A percentile compares a stretch with the other conserved stretches of the same genome.
Conservation (phyloP, 352 stramenopile species). For the Pythium vanterpoolii region DNA sequence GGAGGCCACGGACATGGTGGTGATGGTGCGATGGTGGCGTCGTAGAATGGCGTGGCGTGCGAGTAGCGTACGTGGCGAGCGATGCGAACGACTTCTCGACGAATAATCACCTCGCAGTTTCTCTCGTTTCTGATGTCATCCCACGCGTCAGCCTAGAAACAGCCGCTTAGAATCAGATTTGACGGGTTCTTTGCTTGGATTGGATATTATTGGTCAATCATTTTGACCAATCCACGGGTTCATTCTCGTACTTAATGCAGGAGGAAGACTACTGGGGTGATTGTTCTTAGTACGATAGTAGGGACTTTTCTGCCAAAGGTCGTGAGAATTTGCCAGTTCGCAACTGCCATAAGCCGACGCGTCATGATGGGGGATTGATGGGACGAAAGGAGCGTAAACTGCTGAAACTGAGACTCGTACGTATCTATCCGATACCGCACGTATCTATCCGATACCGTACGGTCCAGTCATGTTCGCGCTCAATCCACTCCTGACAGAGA, state of each 20-base stretch:
- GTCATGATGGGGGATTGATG: constrained; percentile 6
- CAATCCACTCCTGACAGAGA: too few relatives aligned
- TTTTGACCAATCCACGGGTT: constrained; percentile 3
- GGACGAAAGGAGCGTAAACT: background rate
- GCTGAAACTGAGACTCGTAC: background rate
- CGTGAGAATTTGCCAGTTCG: background rate
- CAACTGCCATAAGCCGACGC: background rate
- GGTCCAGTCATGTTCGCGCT: background rate
- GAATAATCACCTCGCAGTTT: too few relatives aligned
- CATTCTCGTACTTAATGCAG: too few relatives aligned
- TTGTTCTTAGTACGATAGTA: background rate
- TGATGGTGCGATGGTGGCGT: background rate
- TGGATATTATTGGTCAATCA: background rate
- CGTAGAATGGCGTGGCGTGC: background rate
- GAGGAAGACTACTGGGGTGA: background rate
- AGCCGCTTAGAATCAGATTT: background rate
- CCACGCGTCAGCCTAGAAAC: constrained; percentile 21
- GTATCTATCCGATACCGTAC: background rate
- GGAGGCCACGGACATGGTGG: background rate
- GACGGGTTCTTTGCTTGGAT: background rate
- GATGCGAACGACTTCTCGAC: too few relatives aligned
- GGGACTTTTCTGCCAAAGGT: constrained; percentile 19
- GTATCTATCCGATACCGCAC: background rate
- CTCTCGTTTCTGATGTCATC: constrained; percentile 18
- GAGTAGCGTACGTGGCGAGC: too few relatives aligned